Evolutionary conservation across 164 flowering plant genomes (phyloP).

Genomic region (Echeveria elegans): DNA sequence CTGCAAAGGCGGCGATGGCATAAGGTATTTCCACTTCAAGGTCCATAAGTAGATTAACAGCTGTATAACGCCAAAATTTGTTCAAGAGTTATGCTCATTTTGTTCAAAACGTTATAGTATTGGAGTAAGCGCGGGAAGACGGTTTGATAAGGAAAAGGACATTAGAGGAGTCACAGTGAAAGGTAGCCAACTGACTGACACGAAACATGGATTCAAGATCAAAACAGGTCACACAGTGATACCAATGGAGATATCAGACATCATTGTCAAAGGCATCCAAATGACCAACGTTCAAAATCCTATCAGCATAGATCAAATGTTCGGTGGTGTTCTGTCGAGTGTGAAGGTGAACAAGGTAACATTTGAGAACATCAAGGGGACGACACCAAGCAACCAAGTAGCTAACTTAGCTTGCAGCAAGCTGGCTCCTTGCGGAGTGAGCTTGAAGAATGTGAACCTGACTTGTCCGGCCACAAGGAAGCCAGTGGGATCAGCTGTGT

Average conservation of each 20-base stretch:
- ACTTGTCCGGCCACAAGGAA: neutral
- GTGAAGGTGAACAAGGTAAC: slow-evolving; percentile 1
- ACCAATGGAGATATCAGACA: slow-evolving; percentile 2
- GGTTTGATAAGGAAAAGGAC: neutral
- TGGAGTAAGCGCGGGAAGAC: neutral
- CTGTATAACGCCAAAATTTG: too few relatives aligned
- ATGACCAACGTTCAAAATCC: neutral
- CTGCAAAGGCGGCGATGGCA: slow-evolving; percentile 2
- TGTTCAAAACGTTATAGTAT: neutral
- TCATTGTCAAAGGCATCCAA: neutral
- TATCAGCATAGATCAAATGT: neutral
- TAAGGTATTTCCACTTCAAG: neutral
- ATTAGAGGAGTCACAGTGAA: neutral
- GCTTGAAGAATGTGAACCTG: neutral
- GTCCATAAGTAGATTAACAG: too few relatives aligned
- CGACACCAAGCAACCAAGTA: neutral
- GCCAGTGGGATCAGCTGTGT: neutral
- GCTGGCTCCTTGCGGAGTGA: neutral
- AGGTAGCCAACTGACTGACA: neutral
- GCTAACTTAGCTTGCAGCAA: too few relatives aligned
- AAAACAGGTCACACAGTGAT: neutral
- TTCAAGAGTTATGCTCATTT: too few relatives aligned
- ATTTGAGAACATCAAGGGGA: neutral
- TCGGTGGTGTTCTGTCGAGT: neutral
- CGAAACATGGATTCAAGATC: slow-evolving; percentile 1